Conservation (phyloP, 1,139 yeast genomes). For the Eremothecium sinecaudum region DNA sequence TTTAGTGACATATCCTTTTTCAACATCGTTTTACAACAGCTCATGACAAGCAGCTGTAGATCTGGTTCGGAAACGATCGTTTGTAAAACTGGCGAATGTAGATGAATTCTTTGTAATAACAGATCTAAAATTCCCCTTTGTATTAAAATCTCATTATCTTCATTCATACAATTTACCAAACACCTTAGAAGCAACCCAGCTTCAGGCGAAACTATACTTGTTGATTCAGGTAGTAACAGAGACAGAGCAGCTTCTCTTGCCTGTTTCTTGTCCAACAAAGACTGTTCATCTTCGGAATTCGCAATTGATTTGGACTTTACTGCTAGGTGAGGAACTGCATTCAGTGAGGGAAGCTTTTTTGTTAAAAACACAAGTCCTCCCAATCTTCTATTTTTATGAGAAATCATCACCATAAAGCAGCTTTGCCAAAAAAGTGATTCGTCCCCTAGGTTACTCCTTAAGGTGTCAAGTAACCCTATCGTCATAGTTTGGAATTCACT, state of each 20-base stretch:
- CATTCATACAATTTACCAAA: slow-evolving; percentile 54
- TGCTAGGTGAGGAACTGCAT: slow-evolving; percentile 27
- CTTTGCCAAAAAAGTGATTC: slow-evolving; percentile 83
- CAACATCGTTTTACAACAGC: slow-evolving; percentile 60
- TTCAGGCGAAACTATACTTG: slow-evolving; percentile 59
- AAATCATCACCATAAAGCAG: slow-evolving; percentile 62
- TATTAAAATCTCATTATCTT: slow-evolving; percentile 56
- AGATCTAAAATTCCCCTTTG: slow-evolving; percentile 87
- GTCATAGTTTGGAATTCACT: slow-evolving; percentile 68
- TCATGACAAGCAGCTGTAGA: slow-evolving; percentile 46
- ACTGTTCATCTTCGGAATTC: slow-evolving; percentile 3
- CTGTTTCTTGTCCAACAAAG: slow-evolving; percentile 10
- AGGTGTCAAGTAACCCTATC: slow-evolving; percentile 48
- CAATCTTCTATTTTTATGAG: slow-evolving; percentile 66
- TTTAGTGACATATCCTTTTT: slow-evolving; percentile 89
- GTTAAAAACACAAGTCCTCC: slow-evolving; percentile 79
- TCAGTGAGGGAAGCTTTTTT: slow-evolving; percentile 53
- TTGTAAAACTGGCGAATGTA: slow-evolving; percentile 51
- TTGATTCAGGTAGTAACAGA: slow-evolving; percentile 45
- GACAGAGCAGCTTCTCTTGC: slow-evolving; percentile 17
- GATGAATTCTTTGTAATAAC: slow-evolving; percentile 54
- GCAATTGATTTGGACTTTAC: slow-evolving; percentile 14
- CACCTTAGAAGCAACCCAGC: slow-evolving; percentile 72
- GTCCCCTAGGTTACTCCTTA: slow-evolving; percentile 51
- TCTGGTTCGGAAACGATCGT: slow-evolving; percentile 43